Percentiles rank a stretch among this genome's conserved stretches.
These are phyloP conservation scores for Komagataella kurtzmanii DNA, from an alignment of 805 yeast species.

Conservation along the genomic window DNA sequence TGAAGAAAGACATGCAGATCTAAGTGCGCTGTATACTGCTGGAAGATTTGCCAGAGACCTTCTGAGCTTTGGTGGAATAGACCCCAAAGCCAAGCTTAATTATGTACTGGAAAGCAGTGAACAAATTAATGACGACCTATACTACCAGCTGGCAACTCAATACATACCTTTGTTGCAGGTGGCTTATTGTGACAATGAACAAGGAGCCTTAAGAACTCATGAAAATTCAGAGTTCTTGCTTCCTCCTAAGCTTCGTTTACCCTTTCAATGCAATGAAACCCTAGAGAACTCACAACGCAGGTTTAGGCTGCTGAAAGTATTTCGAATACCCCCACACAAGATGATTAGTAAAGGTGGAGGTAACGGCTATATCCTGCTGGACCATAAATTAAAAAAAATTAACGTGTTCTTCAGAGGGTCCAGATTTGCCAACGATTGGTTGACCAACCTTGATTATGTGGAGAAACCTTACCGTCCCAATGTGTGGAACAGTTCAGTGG, in stretches of 20 bases:
- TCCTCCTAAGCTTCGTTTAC: slow-evolving; percentile 3
- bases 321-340: background rate
- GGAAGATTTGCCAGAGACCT: background rate
- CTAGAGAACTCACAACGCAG: background rate
- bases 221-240: slow-evolving; percentile 6
- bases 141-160: background rate
- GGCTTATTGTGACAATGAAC: slow-evolving; percentile 10
- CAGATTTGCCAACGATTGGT: slow-evolving; percentile 8
- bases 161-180: slow-evolving; percentile 5
- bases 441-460: slow-evolving; percentile 8
- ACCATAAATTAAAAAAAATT: slow-evolving; percentile 6
- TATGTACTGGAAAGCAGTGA: background rate
- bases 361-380: slow-evolving; percentile 8
- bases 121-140: background rate
- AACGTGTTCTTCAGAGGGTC: slow-evolving; percentile 9
- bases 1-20: background rate
- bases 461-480: slow-evolving; percentile 2
- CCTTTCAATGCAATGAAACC: slow-evolving; percentile 3
- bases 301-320: slow-evolving; percentile 6
- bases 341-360: slow-evolving; percentile 9
- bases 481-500: background rate
- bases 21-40: background rate
- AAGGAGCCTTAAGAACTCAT: slow-evolving; percentile 3
- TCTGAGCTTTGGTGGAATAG: background rate
- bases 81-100: background rate